These are phyloP conservation scores for Gossypioides kirkii DNA, from an alignment of 345 rosid genomes.

Conservation along the genomic window DNA sequence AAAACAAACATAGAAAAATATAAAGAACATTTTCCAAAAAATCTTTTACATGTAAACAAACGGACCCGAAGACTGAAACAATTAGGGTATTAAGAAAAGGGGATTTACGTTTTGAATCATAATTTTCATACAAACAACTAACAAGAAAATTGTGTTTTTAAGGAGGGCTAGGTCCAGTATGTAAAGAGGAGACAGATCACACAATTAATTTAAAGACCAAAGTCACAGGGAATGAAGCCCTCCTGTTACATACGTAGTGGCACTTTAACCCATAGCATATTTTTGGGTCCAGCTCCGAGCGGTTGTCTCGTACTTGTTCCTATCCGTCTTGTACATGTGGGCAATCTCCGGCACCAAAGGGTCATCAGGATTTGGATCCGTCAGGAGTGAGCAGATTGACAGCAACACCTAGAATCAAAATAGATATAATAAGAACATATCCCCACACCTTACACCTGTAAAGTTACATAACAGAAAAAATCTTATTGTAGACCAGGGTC, in stretches of 20 bases:
- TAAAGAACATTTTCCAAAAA: no score
- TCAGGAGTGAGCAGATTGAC: constrained; percentile 20
- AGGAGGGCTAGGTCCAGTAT: constrained; percentile 32
- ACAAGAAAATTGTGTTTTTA: constrained; percentile 22
- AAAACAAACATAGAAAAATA: no score
- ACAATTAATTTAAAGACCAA: constrained; percentile 28
- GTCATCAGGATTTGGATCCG: constrained; percentile 21
- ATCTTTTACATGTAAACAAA: no score
- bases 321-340: constrained; percentile 21
- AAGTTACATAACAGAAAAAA: not conserved
- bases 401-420: constrained; percentile 15
- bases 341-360: constrained; percentile 22
- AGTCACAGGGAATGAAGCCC: constrained; percentile 31
- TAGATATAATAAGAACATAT: not conserved
- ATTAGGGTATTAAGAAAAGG: not conserved
- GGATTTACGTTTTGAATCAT: not conserved
- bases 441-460: not conserved
- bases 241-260: constrained; percentile 24
- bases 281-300: constrained; percentile 21
- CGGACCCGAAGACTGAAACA: not conserved
- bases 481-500: not conserved
- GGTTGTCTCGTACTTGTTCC: constrained; percentile 16
- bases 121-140: constrained; percentile 30
- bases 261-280: constrained; percentile 22
- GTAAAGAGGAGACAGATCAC: constrained; percentile 25